These are phyloP conservation scores for Apiospora aurea DNA, from an alignment of 2,329 filamentous ascomycete species.

Conservation along the genomic window DNA sequence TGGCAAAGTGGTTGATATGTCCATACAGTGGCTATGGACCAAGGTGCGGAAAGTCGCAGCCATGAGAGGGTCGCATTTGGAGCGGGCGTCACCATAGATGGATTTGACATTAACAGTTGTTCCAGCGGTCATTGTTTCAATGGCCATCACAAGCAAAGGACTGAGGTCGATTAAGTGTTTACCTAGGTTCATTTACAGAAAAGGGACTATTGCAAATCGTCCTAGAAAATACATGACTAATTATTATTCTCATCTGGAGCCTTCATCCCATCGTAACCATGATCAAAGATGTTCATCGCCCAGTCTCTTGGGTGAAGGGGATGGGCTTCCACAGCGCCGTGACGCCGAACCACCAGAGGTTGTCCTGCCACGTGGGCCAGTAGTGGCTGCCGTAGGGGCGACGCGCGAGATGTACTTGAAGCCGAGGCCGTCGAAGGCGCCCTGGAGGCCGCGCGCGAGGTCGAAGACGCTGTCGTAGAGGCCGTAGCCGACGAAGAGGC, in stretches of 20 bases:
- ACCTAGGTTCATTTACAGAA: neutral
- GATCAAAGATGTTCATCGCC: neutral
- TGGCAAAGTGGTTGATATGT: neutral
- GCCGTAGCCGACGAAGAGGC: constrained; percentile 39
- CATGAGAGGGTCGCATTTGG: constrained; percentile 1
- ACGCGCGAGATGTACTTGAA: constrained; percentile 21
- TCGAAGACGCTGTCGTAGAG: constrained; percentile 39
- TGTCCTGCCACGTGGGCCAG: constrained; percentile 20
- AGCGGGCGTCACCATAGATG: constrained; percentile 19
- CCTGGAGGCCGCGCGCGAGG: constrained; percentile 34
- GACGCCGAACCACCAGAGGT: constrained; percentile 13
- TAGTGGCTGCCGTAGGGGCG: constrained; percentile 10
- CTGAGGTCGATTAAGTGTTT: neutral
- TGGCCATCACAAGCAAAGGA: neutral
- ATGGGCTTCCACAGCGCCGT: constrained; percentile 17
- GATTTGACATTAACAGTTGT: constrained; percentile 15
- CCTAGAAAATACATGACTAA: neutral
- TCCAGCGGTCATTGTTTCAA: neutral
- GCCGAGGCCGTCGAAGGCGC: constrained; percentile 27
- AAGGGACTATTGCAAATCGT: neutral
- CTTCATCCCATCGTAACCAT: neutral
- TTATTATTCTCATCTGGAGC: neutral
- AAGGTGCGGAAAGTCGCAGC: constrained; percentile 6
- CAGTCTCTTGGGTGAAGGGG: constrained; percentile 11
- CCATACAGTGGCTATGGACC: neutral